Evolutionary conservation across 371 early-diverging fungal species (phyloP).

Genomic region (Batrachochytrium dendrobatidis): DNA sequence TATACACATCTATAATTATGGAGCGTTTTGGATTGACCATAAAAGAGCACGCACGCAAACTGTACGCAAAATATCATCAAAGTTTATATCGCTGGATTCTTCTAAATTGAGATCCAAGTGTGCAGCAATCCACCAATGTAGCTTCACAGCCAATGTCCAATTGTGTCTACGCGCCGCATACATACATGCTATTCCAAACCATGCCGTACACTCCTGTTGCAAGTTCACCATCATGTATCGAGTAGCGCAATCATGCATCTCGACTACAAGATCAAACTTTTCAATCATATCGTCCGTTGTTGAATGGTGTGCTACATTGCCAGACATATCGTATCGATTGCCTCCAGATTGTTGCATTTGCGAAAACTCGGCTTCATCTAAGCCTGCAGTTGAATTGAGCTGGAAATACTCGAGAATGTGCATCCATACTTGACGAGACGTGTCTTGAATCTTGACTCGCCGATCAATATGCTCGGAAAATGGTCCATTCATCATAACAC

Average conservation of each 20-base stretch:
- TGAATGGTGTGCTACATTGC: too few relatives aligned
- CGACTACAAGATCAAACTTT: neutral
- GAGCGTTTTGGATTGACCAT: too few relatives aligned
- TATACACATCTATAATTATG: too few relatives aligned
- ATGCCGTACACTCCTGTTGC: neutral
- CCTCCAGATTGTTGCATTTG: too few relatives aligned
- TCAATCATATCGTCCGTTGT: slow-evolving; percentile 1
- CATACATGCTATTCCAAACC: neutral
- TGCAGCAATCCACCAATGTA: too few relatives aligned
- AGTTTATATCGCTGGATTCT: too few relatives aligned
- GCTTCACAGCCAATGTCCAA: neutral
- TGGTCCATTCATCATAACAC: neutral
- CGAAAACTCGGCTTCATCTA: neutral
- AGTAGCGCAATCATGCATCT: neutral
- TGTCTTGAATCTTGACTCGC: neutral
- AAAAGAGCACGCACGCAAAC: too few relatives aligned
- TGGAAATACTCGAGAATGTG: neutral
- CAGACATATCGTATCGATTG: too few relatives aligned
- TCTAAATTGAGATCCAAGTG: too few relatives aligned
- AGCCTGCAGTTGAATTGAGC: neutral
- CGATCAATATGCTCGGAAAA: neutral
- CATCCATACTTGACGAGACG: neutral
- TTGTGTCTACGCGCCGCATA: neutral
- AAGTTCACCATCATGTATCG: neutral
- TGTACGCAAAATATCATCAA: too few relatives aligned